Percentiles rank a stretch among this genome's conserved stretches.
Evolutionary conservation across 441 rosid genomes (phyloP).

Genomic region (Bruguiera hainesii): DNA sequence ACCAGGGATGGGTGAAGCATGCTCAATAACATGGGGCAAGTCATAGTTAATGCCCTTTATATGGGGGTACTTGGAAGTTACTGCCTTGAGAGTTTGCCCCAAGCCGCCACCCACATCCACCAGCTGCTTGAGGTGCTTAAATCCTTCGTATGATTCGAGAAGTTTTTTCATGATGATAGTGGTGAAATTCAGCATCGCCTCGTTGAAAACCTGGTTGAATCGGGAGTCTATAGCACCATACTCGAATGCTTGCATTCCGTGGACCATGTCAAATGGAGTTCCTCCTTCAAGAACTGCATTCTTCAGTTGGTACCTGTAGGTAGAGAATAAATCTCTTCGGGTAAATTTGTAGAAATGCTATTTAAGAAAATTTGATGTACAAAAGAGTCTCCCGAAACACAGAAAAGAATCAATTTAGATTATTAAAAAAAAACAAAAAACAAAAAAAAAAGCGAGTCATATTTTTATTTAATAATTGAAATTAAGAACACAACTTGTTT

Average conservation of each 20-base stretch:
- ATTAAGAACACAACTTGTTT: too few species aligned
- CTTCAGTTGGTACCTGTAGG: constrained; percentile 53
- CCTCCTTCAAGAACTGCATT: constrained; percentile 70
- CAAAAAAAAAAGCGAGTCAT: too few species aligned
- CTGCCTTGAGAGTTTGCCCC: constrained; percentile 52
- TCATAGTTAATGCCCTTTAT: constrained; percentile 72
- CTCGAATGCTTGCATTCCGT: constrained; percentile 52
- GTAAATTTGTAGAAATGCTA: too few species aligned
- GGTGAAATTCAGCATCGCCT: constrained; percentile 54
- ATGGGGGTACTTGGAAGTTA: constrained; percentile 50
- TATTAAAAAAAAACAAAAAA: too few species aligned
- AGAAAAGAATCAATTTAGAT: too few species aligned
- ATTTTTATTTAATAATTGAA: too few species aligned
- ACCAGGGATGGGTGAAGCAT: constrained; percentile 57
- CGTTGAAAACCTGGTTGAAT: constrained; percentile 59
- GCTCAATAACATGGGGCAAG: constrained; percentile 54
- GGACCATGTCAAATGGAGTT: constrained; percentile 60
- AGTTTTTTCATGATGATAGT: constrained; percentile 53
- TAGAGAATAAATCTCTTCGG: too few species aligned
- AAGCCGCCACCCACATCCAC: constrained; percentile 76
- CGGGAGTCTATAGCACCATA: constrained; percentile 56
- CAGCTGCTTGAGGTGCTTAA: constrained; percentile 41
- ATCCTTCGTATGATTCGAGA: constrained; percentile 56
- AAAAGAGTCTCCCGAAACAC: too few species aligned
- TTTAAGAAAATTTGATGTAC: too few species aligned